Conservation (phyloP, 2,329 filamentous ascomycete species). For the Paramyrothecium sp. region DNA sequence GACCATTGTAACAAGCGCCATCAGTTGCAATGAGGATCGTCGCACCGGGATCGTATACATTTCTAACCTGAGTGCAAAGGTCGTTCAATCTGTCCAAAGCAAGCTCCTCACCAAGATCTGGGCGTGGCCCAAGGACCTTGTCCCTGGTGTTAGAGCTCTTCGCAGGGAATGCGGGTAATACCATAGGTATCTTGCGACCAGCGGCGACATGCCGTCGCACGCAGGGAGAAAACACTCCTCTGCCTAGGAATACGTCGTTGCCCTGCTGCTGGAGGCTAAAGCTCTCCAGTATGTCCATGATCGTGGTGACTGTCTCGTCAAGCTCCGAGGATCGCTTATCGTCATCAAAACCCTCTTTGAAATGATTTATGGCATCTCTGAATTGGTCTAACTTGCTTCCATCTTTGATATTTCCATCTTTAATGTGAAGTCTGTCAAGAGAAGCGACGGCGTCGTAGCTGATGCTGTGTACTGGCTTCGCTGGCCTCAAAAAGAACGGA, state of each 20-base stretch:
- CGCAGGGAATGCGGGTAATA: constrained; percentile 8
- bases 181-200: constrained; percentile 6
- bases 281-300: constrained; percentile 5
- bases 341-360: background rate
- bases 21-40: constrained; percentile 7
- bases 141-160: constrained; percentile 7
- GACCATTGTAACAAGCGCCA: constrained; percentile 9
- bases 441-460: background rate
- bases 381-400: background rate
- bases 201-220: constrained; percentile 5
- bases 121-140: constrained; percentile 8
- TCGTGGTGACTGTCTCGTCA: background rate
- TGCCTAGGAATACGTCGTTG: constrained; percentile 3
- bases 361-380: background rate
- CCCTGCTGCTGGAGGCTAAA: constrained; percentile 7
- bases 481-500: background rate
- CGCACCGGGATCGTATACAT: constrained; percentile 8
- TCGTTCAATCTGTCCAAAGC: constrained; percentile 7
- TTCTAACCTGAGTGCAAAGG: constrained; percentile 2
- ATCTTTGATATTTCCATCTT: background rate
- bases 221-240: constrained; percentile 1
- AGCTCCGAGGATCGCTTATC: background rate
- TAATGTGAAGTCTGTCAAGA: background rate
- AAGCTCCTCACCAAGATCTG: constrained; percentile 9
- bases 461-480: background rate